Base-by-base conservation (phyloP, 176 grass and related monocot species). In the Triticum dicoccoides region DNA sequence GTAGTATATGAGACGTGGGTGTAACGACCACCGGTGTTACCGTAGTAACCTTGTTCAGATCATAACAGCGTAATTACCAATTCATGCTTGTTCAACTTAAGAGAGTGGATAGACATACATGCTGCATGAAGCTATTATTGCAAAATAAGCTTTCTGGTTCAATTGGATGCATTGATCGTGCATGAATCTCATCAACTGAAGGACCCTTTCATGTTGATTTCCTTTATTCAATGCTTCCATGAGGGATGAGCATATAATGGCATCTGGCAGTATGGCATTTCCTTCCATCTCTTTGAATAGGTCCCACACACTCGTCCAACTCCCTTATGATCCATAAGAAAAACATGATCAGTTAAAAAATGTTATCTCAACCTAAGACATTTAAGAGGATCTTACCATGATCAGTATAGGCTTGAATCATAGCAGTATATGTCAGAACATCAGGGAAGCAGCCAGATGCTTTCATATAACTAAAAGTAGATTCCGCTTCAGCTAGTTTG, bases 371-470 rank as follows among this genome's bases (percentile, higher is more conserved):
- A 25, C 38, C 58, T 87, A 82, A 81, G 56, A 59, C 56, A 21
- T 20, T 20, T 59, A 59, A 59, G 13, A 80, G 34, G 39, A 86
- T 78, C 85, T 88, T 95, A 98, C 96, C 93, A 81, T 80, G 83
- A 77, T 85, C 76, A 77, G 33, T 86, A 86, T 94, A 95, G 77
- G 91, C 87, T 89, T 95, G 88, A 79, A 98, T 86, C 90, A 98
- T 90, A 74, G 93, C 71, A 63, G 93, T 98, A 82, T 95, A 98
- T 87, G 93, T 98, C 88, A 98, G 86, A 88, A 98, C 91, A 98
- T 98, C 96, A 89, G 88, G 96, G 41, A 68, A 83, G 33, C 93
- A 98, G 15, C 84, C 90, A 27, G 86, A 86, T 45, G 87, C 65
- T 89, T 92, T 94, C 91, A 98, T 95, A 86, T 82, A 86, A 89